Evolutionary conservation across 1,284 basidiomycete species (phyloP), one percentile per base, ranked within the genome.

Genomic region (Fistulina hepatica): DNA sequence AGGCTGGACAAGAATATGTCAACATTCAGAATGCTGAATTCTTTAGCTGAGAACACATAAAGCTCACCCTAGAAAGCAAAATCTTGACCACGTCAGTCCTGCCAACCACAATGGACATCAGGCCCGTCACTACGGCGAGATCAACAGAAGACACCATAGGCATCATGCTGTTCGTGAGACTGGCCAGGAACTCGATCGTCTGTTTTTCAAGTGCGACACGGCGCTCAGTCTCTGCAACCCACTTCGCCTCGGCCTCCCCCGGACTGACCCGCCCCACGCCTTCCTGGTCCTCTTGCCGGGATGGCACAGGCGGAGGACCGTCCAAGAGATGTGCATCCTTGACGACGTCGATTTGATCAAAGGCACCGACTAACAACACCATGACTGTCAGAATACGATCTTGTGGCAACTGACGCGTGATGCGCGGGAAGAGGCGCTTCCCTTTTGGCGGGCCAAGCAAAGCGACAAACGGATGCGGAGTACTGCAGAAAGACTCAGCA

Each of bases 391-490:
- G 73, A 61, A 85, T 81, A 53, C 88, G 83, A 44, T 85, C 71
- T 21, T 75, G 69, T 44, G 73, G 73, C 17, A 98, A 70, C 51
- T 93, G 84, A n/a, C 92, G 81, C 13, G 89, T 78, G 4, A 93
- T 75, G 24, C 95, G 81, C 3, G 91, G 85, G 27, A 99, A 69
- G 15, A 99, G 71, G 44, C 81, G 80, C 65, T 97, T 97, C 43
- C 95, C 95, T 62, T 99, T 99, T 48, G 78, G 73, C 2, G 88
- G 81, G 23, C 73, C 76, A 33, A 99, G 69, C 28, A 99, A 70
- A 2, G 92, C 91, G 49, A 98, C 82, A 63, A 99, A 97, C 0
- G 95, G 95, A 63, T 98, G 95, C 4, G 94, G 94, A 44, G 85
- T 71, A 53, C 89, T 91, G 44, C 23, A 34, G 25, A 34, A 36